These are phyloP conservation scores for Pascua guehoae DNA, from an alignment of 1,284 basidiomycete species.

Conservation along the genomic window DNA sequence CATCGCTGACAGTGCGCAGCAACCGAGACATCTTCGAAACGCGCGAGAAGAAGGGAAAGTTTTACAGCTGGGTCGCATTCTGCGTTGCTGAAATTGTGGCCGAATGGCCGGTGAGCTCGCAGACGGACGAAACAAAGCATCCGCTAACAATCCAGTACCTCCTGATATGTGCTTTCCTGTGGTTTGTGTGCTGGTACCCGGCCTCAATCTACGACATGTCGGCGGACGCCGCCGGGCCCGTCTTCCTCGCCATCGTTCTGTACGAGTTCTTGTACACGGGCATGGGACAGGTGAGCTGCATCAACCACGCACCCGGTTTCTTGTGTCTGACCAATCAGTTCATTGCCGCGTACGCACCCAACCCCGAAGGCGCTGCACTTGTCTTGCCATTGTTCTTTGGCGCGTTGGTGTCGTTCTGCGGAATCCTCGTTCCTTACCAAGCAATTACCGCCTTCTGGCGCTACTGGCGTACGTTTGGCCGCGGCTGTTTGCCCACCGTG, in stretches of 20 bases:
- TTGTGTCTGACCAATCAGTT: conserved; percentile 25
- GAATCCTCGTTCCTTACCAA: conserved; percentile 34
- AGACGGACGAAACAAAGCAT: too few relatives aligned
- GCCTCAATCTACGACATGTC: conserved; percentile 9
- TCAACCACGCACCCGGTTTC: too few relatives aligned
- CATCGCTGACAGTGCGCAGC: background rate
- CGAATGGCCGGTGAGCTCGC: conserved; percentile 29
- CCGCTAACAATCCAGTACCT: conserved; percentile 24
- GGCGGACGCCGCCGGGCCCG: conserved; percentile 18
- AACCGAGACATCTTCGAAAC: conserved; percentile 47
- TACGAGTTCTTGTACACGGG: conserved; percentile 49
- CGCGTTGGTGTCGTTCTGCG: conserved; percentile 30
- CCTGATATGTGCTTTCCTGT: conserved; percentile 34
- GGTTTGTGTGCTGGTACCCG: conserved; percentile 15
- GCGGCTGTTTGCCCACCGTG: too few relatives aligned
- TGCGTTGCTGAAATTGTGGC: conserved; percentile 39
- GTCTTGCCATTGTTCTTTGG: conserved; percentile 19
- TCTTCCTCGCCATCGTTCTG: conserved; percentile 44
- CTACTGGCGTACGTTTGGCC: conserved; percentile 19
- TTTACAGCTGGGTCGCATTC: conserved; percentile 43
- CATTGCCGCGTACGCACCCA: conserved; percentile 36
- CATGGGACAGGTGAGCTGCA: conserved; percentile 25
- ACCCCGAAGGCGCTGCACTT: conserved; percentile 37
- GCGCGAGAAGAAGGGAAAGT: conserved; percentile 45
- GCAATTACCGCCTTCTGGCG: conserved; percentile 36